Evolutionary conservation across 371 early-diverging fungal species (phyloP).

Genomic region (Blastocladiella emersonii): DNA sequence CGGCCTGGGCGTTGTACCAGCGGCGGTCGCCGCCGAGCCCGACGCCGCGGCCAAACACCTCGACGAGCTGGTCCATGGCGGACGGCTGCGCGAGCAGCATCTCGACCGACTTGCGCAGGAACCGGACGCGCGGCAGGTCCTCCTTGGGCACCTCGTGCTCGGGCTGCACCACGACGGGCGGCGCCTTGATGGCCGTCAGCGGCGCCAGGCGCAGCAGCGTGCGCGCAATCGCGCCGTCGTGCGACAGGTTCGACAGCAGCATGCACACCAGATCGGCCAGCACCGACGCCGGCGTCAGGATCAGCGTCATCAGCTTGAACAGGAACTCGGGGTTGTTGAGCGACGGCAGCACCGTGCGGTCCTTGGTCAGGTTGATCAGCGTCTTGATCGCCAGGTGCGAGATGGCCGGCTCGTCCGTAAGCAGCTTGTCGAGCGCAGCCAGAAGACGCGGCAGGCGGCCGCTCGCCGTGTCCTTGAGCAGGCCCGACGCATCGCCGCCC

Average conservation of each 20-base stretch:
- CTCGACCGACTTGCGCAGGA: neutral
- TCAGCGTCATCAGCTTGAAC: conserved; percentile 24
- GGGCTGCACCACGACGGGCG: neutral
- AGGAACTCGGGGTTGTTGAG: conserved; percentile 54
- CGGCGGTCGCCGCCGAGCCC: conserved; percentile 20
- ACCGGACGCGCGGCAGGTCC: neutral
- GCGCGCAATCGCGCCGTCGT: conserved; percentile 39
- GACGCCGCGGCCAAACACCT: conserved; percentile 68
- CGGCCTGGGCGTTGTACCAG: conserved; percentile 64
- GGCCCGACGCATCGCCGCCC: conserved; percentile 49
- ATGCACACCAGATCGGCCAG: conserved; percentile 70
- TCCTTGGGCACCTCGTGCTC: neutral
- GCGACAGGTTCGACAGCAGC: conserved; percentile 84
- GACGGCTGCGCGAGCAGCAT: conserved; percentile 5
- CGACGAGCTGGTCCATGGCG: conserved; percentile 67
- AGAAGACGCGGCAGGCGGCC: conserved; percentile 1
- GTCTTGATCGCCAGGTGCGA: conserved; percentile 70
- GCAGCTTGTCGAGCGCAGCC: conserved; percentile 5
- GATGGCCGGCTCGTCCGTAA: neutral
- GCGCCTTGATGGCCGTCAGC: conserved; percentile 1
- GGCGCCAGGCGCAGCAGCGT: conserved; percentile 28
- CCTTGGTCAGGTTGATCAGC: conserved; percentile 69
- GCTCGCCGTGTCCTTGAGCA: neutral
- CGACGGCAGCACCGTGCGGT: conserved; percentile 36
- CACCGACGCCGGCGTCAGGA: conserved; percentile 32